Evolutionary conservation across 257 asterid genomes (phyloP).

Genomic region (Ophiorrhiza pumila): DNA sequence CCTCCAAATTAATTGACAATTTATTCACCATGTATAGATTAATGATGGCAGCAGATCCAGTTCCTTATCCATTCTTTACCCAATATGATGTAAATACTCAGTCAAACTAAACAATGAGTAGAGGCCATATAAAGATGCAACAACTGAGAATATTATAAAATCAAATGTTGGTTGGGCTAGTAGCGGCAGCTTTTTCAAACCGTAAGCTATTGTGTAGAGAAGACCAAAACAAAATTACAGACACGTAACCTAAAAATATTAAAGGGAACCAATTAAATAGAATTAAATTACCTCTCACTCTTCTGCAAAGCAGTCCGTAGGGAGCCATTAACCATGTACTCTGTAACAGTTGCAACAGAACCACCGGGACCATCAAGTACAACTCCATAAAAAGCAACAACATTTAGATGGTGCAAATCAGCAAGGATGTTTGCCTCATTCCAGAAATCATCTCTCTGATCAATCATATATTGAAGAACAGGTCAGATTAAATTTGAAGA

Average conservation of each 20-base stretch:
- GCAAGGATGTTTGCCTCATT: constrained; percentile 98
- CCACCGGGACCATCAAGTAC: constrained; percentile 95
- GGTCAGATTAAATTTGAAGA: constrained; percentile 12
- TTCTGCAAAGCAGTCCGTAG: constrained; percentile 85
- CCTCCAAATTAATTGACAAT: neutral
- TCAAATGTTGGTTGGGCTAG: no score
- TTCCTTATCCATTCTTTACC: no score
- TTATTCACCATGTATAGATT: neutral
- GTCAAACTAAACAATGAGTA: no score
- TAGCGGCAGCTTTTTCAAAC: no score
- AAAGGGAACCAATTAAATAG: neutral
- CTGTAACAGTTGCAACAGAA: constrained; percentile 96
- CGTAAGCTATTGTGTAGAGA: no score
- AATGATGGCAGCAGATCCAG: neutral
- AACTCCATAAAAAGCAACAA: constrained; percentile 97
- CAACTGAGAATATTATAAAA: no score
- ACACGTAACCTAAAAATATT: neutral
- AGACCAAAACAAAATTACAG: no score
- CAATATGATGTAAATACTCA: no score
- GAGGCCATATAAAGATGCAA: no score
- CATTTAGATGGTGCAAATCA: constrained; percentile 98
- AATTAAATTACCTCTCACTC: constrained; percentile 63
- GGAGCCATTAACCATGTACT: constrained; percentile 97
- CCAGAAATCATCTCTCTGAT: constrained; percentile 96
- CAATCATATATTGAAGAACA: constrained; percentile 17